Base-by-base conservation (phyloP, 139 green algal species). In the Bryopsis sp. region DNA sequence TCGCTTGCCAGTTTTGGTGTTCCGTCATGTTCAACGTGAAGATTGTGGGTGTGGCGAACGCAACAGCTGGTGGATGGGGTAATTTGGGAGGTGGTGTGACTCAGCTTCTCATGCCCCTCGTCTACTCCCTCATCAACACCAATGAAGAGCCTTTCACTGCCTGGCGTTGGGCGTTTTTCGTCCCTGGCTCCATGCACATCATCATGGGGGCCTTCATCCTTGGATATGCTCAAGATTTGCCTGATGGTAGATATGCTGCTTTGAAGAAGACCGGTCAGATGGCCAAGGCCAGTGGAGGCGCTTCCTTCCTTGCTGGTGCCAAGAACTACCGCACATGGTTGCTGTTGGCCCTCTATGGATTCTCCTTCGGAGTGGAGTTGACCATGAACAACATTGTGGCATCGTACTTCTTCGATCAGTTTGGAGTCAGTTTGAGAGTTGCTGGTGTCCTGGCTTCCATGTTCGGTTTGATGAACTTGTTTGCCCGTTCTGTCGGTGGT, bases 381-480 rank as follows among this genome's bases (percentile, higher is more conserved):
- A 92, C 88, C 0, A 83, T 91, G 1, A 80, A 92, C 79, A 94
- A 93, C 78, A 78, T 93, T 43, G 79, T 91, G 34, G 67, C 79
- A 8, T 31, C 67, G 11, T 89, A 89, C 74, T 81, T 82, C 48
- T 91, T 85, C 57, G 85, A 92, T 71, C 83, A 89, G 64, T 95
- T 94, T 71, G 72, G 73, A 50, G 58, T 95, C 8, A 28, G 4
- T 4, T 22, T 69, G 3, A 59, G 73, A 47, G 38, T 80, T n/a
- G 62, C 36, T 36, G 94, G 92, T 75, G 73, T 92, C 8, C 74
- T 77, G 3, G 87, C 77, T 29, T 79, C 84, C 58, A 80, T 90
- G 38, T 96, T 95, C 62, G 90, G 88, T 28, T 68, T 97, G 19
- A 86, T 91, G 78, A 99, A 99, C 84, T 66, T 99, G 46, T 89